Percentiles rank a stretch among this genome's conserved stretches.
phyloP scores from a whole-genome alignment of 2,329 filamentous ascomycete genomes.

The Westerdykella ornata region DNA sequence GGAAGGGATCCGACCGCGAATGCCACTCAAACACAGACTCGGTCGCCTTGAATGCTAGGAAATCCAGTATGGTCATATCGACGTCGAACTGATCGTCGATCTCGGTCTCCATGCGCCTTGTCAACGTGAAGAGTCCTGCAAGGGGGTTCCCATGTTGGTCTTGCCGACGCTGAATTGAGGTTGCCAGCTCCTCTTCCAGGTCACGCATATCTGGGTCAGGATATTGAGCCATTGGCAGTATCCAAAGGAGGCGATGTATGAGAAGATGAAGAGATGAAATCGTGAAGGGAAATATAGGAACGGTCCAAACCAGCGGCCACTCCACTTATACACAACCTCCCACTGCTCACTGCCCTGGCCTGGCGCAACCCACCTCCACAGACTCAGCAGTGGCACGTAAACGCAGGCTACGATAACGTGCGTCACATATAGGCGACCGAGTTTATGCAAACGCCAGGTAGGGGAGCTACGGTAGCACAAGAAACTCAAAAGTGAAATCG shows the following conservation, averaged over 20 bases:
- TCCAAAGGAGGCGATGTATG: neutral
- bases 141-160: conserved; percentile 15
- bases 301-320: too few relatives aligned
- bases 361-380: too few relatives aligned
- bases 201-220: conserved; percentile 10
- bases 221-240: too few relatives aligned
- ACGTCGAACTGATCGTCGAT: conserved; percentile 42
- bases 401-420: conserved; percentile 3
- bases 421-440: conserved; percentile 8
- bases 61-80: conserved; percentile 53
- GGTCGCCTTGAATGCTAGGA: conserved; percentile 45
- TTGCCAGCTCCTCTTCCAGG: conserved; percentile 20
- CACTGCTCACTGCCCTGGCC: too few relatives aligned
- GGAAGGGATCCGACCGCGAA: conserved; percentile 21
- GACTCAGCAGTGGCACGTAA: too few relatives aligned
- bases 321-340: too few relatives aligned
- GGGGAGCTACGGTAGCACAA: conserved; percentile 1
- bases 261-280: neutral
- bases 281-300: neutral
- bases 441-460: conserved; percentile 7
- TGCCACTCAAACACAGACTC: conserved; percentile 38
- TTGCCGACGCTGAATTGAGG: conserved; percentile 13
- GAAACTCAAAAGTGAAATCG: conserved; percentile 11
- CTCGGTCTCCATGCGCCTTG: conserved; percentile 29
- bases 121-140: conserved; percentile 28